Base-by-base conservation (phyloP, 2,329 filamentous ascomycete genomes). In the Drechslerella coelobrocha region DNA sequence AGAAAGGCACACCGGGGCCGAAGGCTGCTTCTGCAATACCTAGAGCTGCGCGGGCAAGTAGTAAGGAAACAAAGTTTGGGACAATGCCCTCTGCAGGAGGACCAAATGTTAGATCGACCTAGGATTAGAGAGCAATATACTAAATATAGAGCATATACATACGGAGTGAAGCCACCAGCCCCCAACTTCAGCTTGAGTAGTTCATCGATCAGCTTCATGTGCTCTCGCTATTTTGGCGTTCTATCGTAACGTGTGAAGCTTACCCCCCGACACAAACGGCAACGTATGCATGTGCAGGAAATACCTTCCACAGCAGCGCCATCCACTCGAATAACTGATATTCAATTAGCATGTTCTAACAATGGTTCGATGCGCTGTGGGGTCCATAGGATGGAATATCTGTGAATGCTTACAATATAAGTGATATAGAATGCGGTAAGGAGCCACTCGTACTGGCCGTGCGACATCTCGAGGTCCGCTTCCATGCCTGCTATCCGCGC, bases 11-110 rank as follows among this genome's bases (percentile, higher is more conserved):
- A 2, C 86, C 85, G 6, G 78, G 77, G 34, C 77, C 78, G 73
- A 89, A 89, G 1, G 85, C 87, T 1, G 87, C 86, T 79, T 89
- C 87, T 37, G 84, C 85, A 7, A 88, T 82, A 8, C 86, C 87
- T 0, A 89, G 80, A 14, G 88, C 74, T 8, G 81, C 80, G 2
- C 87, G 81, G 66, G 88, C 77, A 14, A 81, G 78, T 8, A 89
- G 79, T 45, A 88, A 80, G 65, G 82, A 60, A 8, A 48, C 55
- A 55, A 72, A 76, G 51, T 73, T 75, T 62, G 72, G 72, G 31
- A 75, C 71, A 10, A 76, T 68, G 19, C 74, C 75, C 68, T 76
- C 75, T 76, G 57, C 43, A 50, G 45, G 54, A 72, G 50, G 53
- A 19, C 12, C n/a, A 39, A 43, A 29, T 14, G 72, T 73, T 60